These are phyloP conservation scores for Pythium sp. DNA, from an alignment of 352 stramenopile genomes.

Conservation along the genomic window DNA sequence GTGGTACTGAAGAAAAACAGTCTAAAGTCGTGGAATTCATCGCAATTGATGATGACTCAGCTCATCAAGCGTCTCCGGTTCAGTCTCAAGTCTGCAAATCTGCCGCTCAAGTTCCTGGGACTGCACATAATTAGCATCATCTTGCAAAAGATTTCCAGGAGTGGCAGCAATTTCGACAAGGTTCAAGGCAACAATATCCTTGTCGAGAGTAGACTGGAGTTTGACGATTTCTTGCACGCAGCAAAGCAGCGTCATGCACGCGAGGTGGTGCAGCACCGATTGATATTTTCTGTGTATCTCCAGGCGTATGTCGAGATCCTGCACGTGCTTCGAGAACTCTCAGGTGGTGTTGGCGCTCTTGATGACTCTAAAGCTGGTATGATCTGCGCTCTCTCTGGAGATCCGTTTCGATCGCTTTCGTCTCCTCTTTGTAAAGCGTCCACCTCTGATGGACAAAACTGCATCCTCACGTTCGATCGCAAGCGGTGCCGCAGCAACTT, in stretches of 20 bases:
- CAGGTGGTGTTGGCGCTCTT: neutral
- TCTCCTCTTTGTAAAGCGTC: neutral
- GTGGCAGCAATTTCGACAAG: neutral
- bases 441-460: neutral
- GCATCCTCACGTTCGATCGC: slow-evolving; percentile 42
- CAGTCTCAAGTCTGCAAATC: slow-evolving; percentile 44
- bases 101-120: slow-evolving; percentile 60
- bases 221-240: slow-evolving; percentile 43
- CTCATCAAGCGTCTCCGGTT: slow-evolving; percentile 25
- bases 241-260: slow-evolving; percentile 47
- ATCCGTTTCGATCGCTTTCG: slow-evolving; percentile 13
- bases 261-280: slow-evolving; percentile 56
- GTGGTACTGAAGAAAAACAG: slow-evolving; percentile 25
- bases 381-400: neutral
- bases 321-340: slow-evolving; percentile 20
- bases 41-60: slow-evolving; percentile 10
- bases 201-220: slow-evolving; percentile 15
- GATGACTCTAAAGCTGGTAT: neutral
- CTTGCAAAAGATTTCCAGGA: slow-evolving; percentile 16
- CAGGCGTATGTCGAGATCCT: slow-evolving; percentile 67
- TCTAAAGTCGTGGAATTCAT: slow-evolving; percentile 1
- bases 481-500: slow-evolving; percentile 68
- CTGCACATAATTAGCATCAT: slow-evolving; percentile 52
- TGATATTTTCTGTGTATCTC: slow-evolving; percentile 70
- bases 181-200: slow-evolving; percentile 12